These are phyloP conservation scores for Yueomyces sinensis DNA, from an alignment of 805 yeast species.

Conservation along the genomic window DNA sequence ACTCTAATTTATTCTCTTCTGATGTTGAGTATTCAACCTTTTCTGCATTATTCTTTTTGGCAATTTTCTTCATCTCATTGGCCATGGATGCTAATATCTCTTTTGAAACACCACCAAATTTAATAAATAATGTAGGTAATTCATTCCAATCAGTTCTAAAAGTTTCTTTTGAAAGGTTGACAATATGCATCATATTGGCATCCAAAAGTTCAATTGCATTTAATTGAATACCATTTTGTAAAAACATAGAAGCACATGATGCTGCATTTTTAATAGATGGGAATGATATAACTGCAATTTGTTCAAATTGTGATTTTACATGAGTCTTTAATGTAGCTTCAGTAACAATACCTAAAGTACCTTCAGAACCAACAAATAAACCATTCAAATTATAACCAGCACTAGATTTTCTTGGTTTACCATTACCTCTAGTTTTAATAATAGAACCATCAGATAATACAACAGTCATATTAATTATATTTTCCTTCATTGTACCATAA, in stretches of 20 bases:
- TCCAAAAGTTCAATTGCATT: conserved; percentile 70
- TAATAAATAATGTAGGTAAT: conserved; percentile 49
- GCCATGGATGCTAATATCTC: conserved; percentile 31
- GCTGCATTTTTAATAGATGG: conserved; percentile 61
- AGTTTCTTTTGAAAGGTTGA: conserved; percentile 43
- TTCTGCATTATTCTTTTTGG: conserved; percentile 39
- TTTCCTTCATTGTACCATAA: conserved; percentile 73
- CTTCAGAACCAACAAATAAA: conserved; percentile 66
- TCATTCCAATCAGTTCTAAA: conserved; percentile 40
- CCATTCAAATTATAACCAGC: conserved; percentile 74
- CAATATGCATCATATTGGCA: conserved; percentile 54
- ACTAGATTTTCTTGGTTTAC: conserved; percentile 66
- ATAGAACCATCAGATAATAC: conserved; percentile 74
- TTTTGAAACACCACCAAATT: conserved; percentile 41
- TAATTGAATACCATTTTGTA: conserved; percentile 48
- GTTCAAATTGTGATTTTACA: conserved; percentile 50
- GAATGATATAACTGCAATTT: conserved; percentile 58
- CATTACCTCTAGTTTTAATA: conserved; percentile 47
- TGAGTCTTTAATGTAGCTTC: conserved; percentile 63
- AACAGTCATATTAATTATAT: conserved; percentile 53
- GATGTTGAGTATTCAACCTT: conserved; percentile 51
- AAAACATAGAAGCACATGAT: conserved; percentile 46
- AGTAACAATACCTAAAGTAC: conserved; percentile 67
- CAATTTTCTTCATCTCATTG: conserved; percentile 35
- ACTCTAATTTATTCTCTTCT: conserved; percentile 48